Conservation (phyloP, 495 filamentous ascomycete genomes). For the Neurospora sp. region DNA sequence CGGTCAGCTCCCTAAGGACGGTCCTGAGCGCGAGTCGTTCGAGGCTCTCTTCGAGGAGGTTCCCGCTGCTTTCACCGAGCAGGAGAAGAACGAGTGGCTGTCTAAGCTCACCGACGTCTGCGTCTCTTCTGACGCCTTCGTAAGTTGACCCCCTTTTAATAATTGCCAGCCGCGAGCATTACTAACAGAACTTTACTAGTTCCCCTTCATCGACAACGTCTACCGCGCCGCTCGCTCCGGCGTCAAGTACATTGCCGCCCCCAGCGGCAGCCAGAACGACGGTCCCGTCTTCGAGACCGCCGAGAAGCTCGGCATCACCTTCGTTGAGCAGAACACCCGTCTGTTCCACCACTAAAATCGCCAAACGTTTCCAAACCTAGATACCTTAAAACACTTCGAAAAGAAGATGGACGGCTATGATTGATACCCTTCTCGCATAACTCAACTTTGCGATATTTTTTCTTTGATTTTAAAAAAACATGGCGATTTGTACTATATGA, state of each 20-base stretch:
- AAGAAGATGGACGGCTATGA: not conserved
- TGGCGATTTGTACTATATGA: constrained; percentile 3
- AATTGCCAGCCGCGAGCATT: not conserved
- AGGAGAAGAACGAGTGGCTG: constrained; percentile 80
- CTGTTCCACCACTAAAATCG: constrained; percentile 74
- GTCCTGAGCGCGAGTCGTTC: constrained; percentile 73
- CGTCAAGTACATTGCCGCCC: constrained; percentile 91
- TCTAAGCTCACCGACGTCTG: constrained; percentile 70
- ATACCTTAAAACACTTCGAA: not conserved
- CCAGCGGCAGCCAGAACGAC: constrained; percentile 90
- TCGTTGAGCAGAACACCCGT: constrained; percentile 79
- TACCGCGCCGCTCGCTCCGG: constrained; percentile 82
- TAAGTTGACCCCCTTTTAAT: constrained; percentile 37
- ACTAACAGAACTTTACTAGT: constrained; percentile 39
- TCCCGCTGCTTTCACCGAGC: constrained; percentile 68
- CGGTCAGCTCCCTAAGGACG: constrained; percentile 70
- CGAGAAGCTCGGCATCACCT: constrained; percentile 81
- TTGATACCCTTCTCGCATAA: not conserved
- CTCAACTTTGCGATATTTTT: not conserved
- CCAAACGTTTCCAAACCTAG: not conserved
- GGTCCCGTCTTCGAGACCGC: constrained; percentile 80
- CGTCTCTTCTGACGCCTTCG: constrained; percentile 88
- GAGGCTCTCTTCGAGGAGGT: constrained; percentile 88
- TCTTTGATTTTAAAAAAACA: not conserved
- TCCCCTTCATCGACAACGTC: constrained; percentile 97